A percentile compares a stretch with the other conserved stretches of the same genome.
Conservation (phyloP, 1,284 basidiomycete genomes). For the Sanghuangporus weigelae region DNA sequence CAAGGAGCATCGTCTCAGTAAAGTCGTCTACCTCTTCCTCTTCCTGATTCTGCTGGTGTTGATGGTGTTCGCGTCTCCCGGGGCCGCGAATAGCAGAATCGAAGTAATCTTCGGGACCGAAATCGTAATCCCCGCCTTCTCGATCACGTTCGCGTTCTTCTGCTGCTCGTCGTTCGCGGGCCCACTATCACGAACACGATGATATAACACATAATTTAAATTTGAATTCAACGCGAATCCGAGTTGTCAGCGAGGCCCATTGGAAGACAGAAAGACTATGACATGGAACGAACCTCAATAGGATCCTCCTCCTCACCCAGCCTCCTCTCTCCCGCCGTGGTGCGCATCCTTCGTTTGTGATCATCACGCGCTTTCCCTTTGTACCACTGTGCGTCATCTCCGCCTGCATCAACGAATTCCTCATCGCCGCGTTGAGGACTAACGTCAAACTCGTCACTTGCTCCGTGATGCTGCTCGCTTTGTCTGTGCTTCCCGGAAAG, state of each 20-base stretch:
- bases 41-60: slow-evolving; percentile 22
- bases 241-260: no score
- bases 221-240: no score
- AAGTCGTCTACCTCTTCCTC: slow-evolving; percentile 61
- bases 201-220: background rate
- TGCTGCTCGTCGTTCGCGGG: slow-evolving; percentile 61
- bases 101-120: slow-evolving; percentile 77
- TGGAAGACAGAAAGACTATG: background rate
- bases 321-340: slow-evolving; percentile 30
- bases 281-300: slow-evolving; percentile 46
- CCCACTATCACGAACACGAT: slow-evolving; percentile 53
- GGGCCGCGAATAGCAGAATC: slow-evolving; percentile 53
- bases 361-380: slow-evolving; percentile 74
- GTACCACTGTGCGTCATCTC: slow-evolving; percentile 61
- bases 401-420: slow-evolving; percentile 37
- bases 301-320: slow-evolving; percentile 58
- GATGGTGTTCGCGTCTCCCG: slow-evolving; percentile 20
- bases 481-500: background rate
- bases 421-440: slow-evolving; percentile 22
- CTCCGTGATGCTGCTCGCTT: background rate
- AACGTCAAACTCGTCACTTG: slow-evolving; percentile 5
- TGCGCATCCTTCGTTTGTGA: slow-evolving; percentile 49
- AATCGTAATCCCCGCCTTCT: slow-evolving; percentile 46
- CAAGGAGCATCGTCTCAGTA: slow-evolving; percentile 65
- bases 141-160: slow-evolving; percentile 49